Base-by-base conservation (phyloP, 2,329 filamentous ascomycete genomes). In the Pseudogymnoascus pannorum region DNA sequence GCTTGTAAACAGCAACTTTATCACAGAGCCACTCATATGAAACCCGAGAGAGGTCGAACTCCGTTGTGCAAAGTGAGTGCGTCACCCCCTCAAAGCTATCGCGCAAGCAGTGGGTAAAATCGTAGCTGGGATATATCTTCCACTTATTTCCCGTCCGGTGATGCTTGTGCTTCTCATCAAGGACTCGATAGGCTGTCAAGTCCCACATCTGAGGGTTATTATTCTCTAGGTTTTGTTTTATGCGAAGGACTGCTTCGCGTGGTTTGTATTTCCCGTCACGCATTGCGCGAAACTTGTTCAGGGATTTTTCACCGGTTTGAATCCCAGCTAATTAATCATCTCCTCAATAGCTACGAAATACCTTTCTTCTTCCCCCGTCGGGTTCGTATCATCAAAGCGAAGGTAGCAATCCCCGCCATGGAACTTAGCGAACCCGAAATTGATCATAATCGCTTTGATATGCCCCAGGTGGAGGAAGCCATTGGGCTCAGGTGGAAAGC, bases 141-240 rank as follows among this genome's bases (percentile, higher is more conserved):
- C 92, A 97, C 71, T 88, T 86, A 66, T 83, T 79, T 29, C 89
- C 91, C 0, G 92, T 96, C 35, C 90, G 84, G 74, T 91, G 86
- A 16, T 51, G 44, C 22, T 16, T 51, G 72, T 95, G 91, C 62
- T 83, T 76, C 44, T 90, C 86, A 69, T 88, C 83, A 64, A 91
- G 81, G 61, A 97, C 87, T 64, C 93, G 86, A 75, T 96, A 97
- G 12, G 93, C 93, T 1, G 90, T 89, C 60, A 96, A 76, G 78
- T 97, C 93, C 93, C 92, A 97, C 89, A 96, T 92, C 75, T 96
- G 91, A 5, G 92, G 92, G 73, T 97, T 97, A 31, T 88, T 87
- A 68, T 88, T 87, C 59, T 84, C 83, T 64, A 91, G 89, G 65
- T 91, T 84, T 79, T 96, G 91, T 78, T 96, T 96, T 92, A 97